phyloP scores from a whole-genome alignment of 257 asterid genomes.

The Solanum lycopersicoides region DNA sequence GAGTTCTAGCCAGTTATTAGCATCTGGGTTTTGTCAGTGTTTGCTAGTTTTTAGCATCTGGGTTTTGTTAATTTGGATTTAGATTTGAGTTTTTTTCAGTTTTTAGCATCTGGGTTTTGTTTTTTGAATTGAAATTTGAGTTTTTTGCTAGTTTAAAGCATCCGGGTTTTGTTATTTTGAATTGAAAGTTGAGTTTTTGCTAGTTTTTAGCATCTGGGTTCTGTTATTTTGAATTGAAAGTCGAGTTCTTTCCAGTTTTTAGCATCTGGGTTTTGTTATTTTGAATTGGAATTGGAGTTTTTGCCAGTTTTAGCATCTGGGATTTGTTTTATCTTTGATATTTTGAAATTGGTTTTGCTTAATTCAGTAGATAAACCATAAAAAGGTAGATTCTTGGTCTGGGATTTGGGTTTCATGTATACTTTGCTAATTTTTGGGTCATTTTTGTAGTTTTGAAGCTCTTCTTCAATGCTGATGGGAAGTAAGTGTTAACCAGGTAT shows the following conservation, averaged over 20 bases:
- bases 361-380: not conserved
- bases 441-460: not conserved
- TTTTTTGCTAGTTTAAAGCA: not conserved
- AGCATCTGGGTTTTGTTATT: not conserved
- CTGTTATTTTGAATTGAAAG: not conserved
- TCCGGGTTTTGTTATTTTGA: not conserved
- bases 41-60: not conserved
- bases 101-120: not conserved
- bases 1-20: not conserved
- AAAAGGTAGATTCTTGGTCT: not conserved
- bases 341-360: not conserved
- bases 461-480: not conserved
- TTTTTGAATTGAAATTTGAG: not conserved
- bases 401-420: not conserved
- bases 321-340: not conserved
- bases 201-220: not conserved
- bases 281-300: not conserved
- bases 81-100: not conserved
- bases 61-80: not conserved
- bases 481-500: not conserved
- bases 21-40: not conserved
- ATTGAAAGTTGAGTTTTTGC: not conserved
- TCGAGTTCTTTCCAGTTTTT: not conserved
- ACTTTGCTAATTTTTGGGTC: not conserved
- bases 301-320: not conserved